phyloP scores from a whole-genome alignment of 768 basidiomycete genomes.

The Panaeolus cyanescens region DNA sequence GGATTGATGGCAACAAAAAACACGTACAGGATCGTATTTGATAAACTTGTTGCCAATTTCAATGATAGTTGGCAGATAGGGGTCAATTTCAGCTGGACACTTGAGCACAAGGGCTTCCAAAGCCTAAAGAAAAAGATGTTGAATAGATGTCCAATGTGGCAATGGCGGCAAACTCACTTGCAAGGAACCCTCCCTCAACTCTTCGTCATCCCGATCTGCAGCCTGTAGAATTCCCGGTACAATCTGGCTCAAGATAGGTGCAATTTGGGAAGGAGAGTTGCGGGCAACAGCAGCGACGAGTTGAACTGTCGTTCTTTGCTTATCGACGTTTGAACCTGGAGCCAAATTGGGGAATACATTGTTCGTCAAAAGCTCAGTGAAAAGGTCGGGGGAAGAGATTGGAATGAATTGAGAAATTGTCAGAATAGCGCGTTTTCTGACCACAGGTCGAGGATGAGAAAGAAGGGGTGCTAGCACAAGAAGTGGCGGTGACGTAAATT shows the following conservation, averaged over 20 bases:
- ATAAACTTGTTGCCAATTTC: slow-evolving; percentile 76
- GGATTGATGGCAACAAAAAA: neutral
- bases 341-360: slow-evolving; percentile 63
- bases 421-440: slow-evolving; percentile 90
- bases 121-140: too few species aligned
- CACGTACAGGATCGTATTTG: slow-evolving; percentile 89
- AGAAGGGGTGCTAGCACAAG: slow-evolving; percentile 71
- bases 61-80: slow-evolving; percentile 69
- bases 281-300: slow-evolving; percentile 81
- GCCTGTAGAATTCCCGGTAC: slow-evolving; percentile 74
- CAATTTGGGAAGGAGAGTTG: slow-evolving; percentile 68
- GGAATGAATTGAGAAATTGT: slow-evolving; percentile 86
- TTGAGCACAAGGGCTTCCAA: slow-evolving; percentile 83
- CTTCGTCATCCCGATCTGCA: slow-evolving; percentile 76
- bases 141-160: slow-evolving; percentile 8
- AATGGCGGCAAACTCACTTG: slow-evolving; percentile 49
- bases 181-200: slow-evolving; percentile 76
- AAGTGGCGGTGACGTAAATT: slow-evolving; percentile 60
- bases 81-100: slow-evolving; percentile 80
- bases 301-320: slow-evolving; percentile 77
- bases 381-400: slow-evolving; percentile 63
- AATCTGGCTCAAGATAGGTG: slow-evolving; percentile 59
- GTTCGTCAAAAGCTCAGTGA: slow-evolving; percentile 57
- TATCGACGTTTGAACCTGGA: slow-evolving; percentile 55
- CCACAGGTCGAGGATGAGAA: slow-evolving; percentile 76